Evolutionary conservation across 2,329 filamentous ascomycete genomes (phyloP).

Genomic region (Emericellopsis cladophorae): DNA sequence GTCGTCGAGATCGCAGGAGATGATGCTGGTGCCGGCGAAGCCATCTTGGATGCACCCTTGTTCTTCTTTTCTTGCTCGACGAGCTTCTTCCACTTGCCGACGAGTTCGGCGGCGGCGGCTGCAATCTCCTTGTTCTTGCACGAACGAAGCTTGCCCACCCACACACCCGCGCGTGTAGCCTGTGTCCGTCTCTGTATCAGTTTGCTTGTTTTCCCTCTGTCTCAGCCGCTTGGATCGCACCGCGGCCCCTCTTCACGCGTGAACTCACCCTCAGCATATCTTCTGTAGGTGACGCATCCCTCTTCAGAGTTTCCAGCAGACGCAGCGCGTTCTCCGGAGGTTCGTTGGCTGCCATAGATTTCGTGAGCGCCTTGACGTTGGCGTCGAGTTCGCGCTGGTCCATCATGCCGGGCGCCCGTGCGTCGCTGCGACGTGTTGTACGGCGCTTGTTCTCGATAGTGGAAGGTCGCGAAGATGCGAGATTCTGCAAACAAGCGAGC

Average conservation of each 20-base stretch:
- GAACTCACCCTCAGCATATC: constrained; percentile 66
- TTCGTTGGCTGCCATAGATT: constrained; percentile 65
- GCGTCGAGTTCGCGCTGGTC: constrained; percentile 71
- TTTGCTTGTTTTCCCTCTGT: not conserved
- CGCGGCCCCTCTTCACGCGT: too few species aligned
- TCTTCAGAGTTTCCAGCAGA: constrained; percentile 67
- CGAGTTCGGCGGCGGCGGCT: constrained; percentile 65
- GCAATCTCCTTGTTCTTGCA: constrained; percentile 75
- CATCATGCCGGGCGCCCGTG: constrained; percentile 31
- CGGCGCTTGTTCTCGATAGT: too few species aligned
- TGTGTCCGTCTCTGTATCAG: constrained; percentile 12
- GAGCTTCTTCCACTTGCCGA: constrained; percentile 75
- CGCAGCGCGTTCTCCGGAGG: constrained; percentile 58
- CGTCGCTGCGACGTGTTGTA: too few species aligned
- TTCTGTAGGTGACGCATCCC: constrained; percentile 72
- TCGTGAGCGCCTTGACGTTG: constrained; percentile 67
- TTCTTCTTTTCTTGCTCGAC: constrained; percentile 53
- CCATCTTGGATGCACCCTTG: constrained; percentile 23
- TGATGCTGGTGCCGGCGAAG: constrained; percentile 34
- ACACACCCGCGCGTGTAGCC: constrained; percentile 82
- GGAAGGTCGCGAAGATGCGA: too few species aligned
- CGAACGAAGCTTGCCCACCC: constrained; percentile 67
- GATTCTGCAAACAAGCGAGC: too few species aligned
- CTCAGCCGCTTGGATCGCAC: too few species aligned
- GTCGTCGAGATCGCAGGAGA: constrained; percentile 39